Evolutionary conservation across 768 basidiomycete species (phyloP).

Genomic region (Boletus sensibilis): DNA sequence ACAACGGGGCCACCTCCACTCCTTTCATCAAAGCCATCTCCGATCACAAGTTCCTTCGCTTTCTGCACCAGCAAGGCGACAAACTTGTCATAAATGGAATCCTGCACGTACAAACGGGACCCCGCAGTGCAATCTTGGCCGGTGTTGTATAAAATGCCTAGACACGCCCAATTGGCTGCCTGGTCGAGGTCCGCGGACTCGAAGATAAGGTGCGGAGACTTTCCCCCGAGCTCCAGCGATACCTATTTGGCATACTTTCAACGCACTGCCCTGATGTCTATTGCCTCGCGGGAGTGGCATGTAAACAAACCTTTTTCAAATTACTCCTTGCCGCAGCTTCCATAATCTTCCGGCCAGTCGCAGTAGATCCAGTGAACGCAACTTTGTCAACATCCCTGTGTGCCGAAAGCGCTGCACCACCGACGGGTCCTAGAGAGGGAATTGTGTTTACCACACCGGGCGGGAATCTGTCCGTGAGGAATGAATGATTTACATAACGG

Average conservation of each 20-base stretch:
- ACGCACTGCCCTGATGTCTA: slow-evolving; percentile 8
- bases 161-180: slow-evolving; percentile 83
- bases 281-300: slow-evolving; percentile 30
- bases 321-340: slow-evolving; percentile 91
- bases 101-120: slow-evolving; percentile 87
- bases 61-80: slow-evolving; percentile 60
- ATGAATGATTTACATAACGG: slow-evolving; percentile 17
- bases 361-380: slow-evolving; percentile 92
- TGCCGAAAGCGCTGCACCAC: slow-evolving; percentile 79
- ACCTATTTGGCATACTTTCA: slow-evolving; percentile 44
- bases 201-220: slow-evolving; percentile 87
- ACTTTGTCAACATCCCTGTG: slow-evolving; percentile 91
- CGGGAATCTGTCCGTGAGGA: slow-evolving; percentile 61
- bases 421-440: slow-evolving; percentile 76
- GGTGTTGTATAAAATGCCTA: slow-evolving; percentile 85
- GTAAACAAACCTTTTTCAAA: slow-evolving; percentile 73
- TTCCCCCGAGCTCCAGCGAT: slow-evolving; percentile 92
- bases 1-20: slow-evolving; percentile 85
- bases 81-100: slow-evolving; percentile 84
- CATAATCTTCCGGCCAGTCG: slow-evolving; percentile 88
- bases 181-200: slow-evolving; percentile 84
- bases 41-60: slow-evolving; percentile 68
- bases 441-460: slow-evolving; percentile 90
- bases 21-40: slow-evolving; percentile 75
- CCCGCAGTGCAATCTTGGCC: slow-evolving; percentile 96